A percentile compares a stretch with the other conserved stretches of the same genome.
These are phyloP conservation scores for Pythium brachiatum DNA, from an alignment of 352 stramenopile species.

Conservation along the genomic window DNA sequence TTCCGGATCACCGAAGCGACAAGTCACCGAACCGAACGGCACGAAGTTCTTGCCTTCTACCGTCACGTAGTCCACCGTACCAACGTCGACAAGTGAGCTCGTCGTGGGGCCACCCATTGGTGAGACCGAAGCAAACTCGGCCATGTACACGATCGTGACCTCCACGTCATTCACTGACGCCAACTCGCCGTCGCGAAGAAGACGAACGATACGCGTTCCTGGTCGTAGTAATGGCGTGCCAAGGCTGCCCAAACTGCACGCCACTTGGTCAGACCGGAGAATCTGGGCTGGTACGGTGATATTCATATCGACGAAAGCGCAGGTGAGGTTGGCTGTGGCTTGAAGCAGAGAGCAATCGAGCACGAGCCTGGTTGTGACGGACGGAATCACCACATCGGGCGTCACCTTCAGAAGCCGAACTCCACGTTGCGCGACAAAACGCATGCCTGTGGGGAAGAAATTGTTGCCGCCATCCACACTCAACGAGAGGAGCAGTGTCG, in stretches of 20 bases:
- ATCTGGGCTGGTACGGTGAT: slow-evolving; percentile 13
- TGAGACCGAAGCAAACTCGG: slow-evolving; percentile 23
- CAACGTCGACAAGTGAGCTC: not conserved
- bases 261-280: not conserved
- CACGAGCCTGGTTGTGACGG: slow-evolving; percentile 6
- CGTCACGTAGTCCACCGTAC: slow-evolving; percentile 5
- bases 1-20: slow-evolving; percentile 14
- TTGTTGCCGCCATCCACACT: slow-evolving; percentile 22
- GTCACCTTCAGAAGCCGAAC: slow-evolving; percentile 10
- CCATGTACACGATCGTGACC: slow-evolving; percentile 11
- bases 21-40: slow-evolving; percentile 30
- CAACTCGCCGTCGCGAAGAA: slow-evolving; percentile 9
- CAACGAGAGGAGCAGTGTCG: not conserved
- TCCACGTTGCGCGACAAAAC: slow-evolving; percentile 7
- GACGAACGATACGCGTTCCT: not conserved
- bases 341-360: slow-evolving; percentile 4
- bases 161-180: slow-evolving; percentile 10
- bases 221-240: not conserved
- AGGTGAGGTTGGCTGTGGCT: slow-evolving; percentile 10
- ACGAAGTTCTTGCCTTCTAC: slow-evolving; percentile 44
- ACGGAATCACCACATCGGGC: slow-evolving; percentile 15
- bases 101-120: slow-evolving; percentile 11
- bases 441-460: slow-evolving; percentile 12
- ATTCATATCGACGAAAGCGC: slow-evolving; percentile 2
- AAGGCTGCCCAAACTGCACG: slow-evolving; percentile 8